Base-by-base conservation (phyloP, 2,329 filamentous ascomycete species). In the Macrophomina tecta region DNA sequence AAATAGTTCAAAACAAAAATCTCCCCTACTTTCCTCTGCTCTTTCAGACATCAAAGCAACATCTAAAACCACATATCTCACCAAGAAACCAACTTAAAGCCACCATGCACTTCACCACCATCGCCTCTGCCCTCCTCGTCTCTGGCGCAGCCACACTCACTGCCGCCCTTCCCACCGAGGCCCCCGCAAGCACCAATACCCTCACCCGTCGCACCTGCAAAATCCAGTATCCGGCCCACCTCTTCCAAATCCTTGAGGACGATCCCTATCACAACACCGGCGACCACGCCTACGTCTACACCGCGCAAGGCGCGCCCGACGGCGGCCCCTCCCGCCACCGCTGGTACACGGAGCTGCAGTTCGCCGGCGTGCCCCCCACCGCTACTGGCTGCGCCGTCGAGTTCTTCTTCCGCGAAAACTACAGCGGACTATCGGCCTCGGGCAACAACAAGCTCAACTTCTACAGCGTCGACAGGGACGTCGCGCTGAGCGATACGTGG, bases 351-450 rank as follows among this genome's bases (percentile, higher is more conserved):
- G 74, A 45, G 62, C 62, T 58, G 32, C 66, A 70, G 49, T 74
- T 73, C 69, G 60, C 42, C 64, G 69, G 65, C 63, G 65, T 75
- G 40, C 73, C 73, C 12, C 58, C 68, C 14, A 68, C 65, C n/a
- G 68, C 69, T 18, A 73, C 71, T 65, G 73, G 73, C 40, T 75
- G 73, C 69, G 69, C 70, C 53, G 70, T 74, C 48, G 73, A 75
- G 68, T 68, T 71, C 68, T 71, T 71, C 67, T 74, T 75, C 69
- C 69, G 70, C 2, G 46, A 70, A 23, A 68, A 65, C 23, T 71
- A 70, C 68, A 67, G 67, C 45, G 36, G 28, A 6, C 18, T 65
- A 9, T 68, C 72, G 49, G 68, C 67, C 38, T 69, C 49, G 16
- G 69, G 67, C 16, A 72, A 70, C 40, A 68, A 55, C 49, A 65